A percentile compares a stretch with the other conserved stretches of the same genome.
Conservation (phyloP, 2,329 filamentous ascomycete species). For the Colletotrichum camelliae region DNA sequence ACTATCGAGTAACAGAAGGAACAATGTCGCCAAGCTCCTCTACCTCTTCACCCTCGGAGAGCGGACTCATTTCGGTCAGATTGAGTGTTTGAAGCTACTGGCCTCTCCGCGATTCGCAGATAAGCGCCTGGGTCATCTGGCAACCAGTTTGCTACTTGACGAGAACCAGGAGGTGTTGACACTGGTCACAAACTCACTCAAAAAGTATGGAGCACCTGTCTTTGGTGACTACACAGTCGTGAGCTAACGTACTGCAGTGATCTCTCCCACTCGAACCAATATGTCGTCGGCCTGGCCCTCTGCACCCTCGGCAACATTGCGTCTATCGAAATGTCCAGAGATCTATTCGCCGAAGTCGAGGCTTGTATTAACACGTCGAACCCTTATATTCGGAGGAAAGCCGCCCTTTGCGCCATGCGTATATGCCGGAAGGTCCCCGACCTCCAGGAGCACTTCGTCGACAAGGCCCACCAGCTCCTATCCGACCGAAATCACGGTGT, state of each 20-base stretch:
- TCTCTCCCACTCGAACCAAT: conserved; percentile 96
- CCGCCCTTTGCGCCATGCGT: conserved; percentile 97
- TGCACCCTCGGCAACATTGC: conserved; percentile 98
- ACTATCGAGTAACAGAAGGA: conserved; percentile 67
- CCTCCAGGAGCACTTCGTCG: conserved; percentile 94
- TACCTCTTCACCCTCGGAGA: conserved; percentile 98
- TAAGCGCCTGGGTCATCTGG: conserved; percentile 93
- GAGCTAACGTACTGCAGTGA: conserved; percentile 67
- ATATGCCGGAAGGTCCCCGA: conserved; percentile 99
- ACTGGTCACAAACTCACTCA: conserved; percentile 94
- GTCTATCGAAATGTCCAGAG: conserved; percentile 96
- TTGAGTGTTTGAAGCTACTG: conserved; percentile 97
- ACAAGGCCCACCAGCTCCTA: conserved; percentile 87
- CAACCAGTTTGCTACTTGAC: conserved; percentile 93
- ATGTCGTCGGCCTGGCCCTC: conserved; percentile 94
- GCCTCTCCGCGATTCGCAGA: conserved; percentile 97
- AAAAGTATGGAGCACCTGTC: conserved; percentile 69
- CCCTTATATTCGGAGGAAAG: conserved; percentile 97
- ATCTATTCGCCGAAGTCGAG: conserved; percentile 96
- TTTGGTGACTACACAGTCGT: neutral
- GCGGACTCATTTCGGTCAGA: conserved; percentile 97
- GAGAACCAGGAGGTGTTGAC: conserved; percentile 99
- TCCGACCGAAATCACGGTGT: conserved; percentile 97
- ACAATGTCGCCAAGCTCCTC: conserved; percentile 97
- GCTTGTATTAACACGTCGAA: conserved; percentile 90